These are phyloP conservation scores for Nakazawaea wyomingensis DNA, from an alignment of 805 yeast genomes.

Conservation along the genomic window DNA sequence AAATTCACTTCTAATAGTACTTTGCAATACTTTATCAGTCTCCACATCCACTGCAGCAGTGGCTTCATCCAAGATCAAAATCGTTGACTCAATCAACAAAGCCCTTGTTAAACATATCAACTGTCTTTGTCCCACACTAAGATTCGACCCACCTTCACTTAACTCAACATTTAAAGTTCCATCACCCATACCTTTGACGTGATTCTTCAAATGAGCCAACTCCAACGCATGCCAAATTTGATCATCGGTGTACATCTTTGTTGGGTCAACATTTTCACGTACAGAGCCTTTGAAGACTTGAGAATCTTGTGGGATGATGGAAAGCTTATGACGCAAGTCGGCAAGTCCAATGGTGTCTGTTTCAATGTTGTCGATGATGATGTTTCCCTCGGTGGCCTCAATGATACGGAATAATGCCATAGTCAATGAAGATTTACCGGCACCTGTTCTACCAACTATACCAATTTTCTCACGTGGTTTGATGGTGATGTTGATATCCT, in stretches of 20 bases:
- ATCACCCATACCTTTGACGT: conserved; percentile 41
- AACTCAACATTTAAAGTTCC: conserved; percentile 42
- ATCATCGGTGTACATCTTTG: conserved; percentile 50
- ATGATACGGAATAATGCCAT: conserved; percentile 71
- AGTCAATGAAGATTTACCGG: conserved; percentile 75
- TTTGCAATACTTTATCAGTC: conserved; percentile 61
- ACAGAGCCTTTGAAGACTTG: conserved; percentile 76
- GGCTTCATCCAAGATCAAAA: conserved; percentile 65
- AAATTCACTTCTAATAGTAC: conserved; percentile 60
- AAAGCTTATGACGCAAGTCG: conserved; percentile 61
- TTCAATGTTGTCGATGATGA: conserved; percentile 58
- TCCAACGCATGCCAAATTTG: conserved; percentile 68
- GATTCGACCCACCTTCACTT: conserved; percentile 59
- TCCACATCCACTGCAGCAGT: conserved; percentile 76
- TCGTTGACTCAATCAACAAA: conserved; percentile 46
- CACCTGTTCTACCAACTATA: conserved; percentile 87
- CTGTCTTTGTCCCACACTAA: conserved; percentile 58
- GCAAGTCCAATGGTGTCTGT: conserved; percentile 56
- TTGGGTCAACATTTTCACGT: conserved; percentile 76
- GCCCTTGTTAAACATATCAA: conserved; percentile 65
- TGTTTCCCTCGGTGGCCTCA: conserved; percentile 59
- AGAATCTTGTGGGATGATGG: conserved; percentile 81
- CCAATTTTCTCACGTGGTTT: conserved; percentile 73
- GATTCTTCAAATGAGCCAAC: conserved; percentile 61
- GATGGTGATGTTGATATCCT: conserved; percentile 49